phyloP scores from a whole-genome alignment of 1,139 yeast genomes.

The Candida gigantensis region DNA sequence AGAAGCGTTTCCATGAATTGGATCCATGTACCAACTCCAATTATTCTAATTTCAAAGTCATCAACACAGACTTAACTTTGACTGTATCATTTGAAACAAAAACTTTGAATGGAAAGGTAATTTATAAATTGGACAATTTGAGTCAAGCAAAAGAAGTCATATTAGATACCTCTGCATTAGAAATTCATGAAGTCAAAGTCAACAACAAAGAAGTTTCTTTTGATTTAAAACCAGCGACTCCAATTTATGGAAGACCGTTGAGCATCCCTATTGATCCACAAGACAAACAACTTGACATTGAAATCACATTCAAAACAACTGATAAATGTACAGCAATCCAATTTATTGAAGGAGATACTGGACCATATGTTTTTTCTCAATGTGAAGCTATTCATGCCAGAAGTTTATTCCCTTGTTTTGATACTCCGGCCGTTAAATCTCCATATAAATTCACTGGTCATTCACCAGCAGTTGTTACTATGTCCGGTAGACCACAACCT shows the following conservation, averaged over 20 bases:
- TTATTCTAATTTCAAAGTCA: conserved; percentile 55
- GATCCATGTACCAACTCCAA: conserved; percentile 82
- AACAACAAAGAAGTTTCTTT: conserved; percentile 22
- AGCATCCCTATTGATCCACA: conserved; percentile 18
- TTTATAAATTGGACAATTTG: conserved; percentile 20
- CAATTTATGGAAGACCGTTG: conserved; percentile 38
- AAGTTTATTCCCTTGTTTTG: conserved; percentile 45
- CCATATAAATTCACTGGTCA: conserved; percentile 30
- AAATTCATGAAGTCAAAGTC: conserved; percentile 23
- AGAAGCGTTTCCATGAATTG: conserved; percentile 14
- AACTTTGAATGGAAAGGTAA: conserved; percentile 29
- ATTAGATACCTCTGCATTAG: conserved; percentile 36
- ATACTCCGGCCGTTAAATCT: conserved; percentile 43
- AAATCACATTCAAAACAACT: conserved; percentile 33
- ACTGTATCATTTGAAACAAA: conserved; percentile 32
- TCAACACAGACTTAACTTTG: conserved; percentile 28
- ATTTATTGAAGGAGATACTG: conserved; percentile 39
- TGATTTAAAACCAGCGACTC: conserved; percentile 20
- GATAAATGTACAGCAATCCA: conserved; percentile 41
- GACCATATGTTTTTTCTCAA: conserved; percentile 43
- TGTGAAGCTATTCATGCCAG: conserved; percentile 48
- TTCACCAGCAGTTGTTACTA: conserved; percentile 34
- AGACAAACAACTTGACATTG: conserved; percentile 16
- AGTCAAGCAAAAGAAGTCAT: conserved; percentile 17
- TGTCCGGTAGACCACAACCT: conserved; percentile 40